phyloP scores from a whole-genome alignment of 2,329 filamentous ascomycete species.

The Diplocarpon mali region DNA sequence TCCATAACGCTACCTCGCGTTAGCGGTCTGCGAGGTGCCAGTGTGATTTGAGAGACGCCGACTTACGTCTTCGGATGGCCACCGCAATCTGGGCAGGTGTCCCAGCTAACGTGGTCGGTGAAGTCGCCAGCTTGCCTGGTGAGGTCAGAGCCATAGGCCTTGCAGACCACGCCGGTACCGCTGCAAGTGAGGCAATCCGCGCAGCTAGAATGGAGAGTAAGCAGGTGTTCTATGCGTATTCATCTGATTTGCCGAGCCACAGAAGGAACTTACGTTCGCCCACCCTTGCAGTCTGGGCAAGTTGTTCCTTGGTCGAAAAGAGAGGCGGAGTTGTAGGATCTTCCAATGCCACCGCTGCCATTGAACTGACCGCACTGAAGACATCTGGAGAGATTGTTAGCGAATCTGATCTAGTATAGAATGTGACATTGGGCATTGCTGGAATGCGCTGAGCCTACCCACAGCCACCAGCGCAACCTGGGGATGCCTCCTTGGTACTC shows the following conservation, averaged over 20 bases:
- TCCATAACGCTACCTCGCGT: not conserved
- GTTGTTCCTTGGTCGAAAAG: not conserved
- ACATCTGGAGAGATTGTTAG: too few species aligned
- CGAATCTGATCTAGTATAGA: too few species aligned
- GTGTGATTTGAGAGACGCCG: not conserved
- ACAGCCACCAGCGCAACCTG: not conserved
- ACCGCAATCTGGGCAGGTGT: constrained; percentile 1
- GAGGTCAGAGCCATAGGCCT: not conserved
- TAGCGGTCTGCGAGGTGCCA: not conserved
- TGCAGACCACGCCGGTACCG: not conserved
- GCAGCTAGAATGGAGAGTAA: not conserved
- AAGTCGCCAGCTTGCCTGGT: not conserved
- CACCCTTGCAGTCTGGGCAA: not conserved
- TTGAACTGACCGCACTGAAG: too few species aligned
- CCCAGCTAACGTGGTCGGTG: not conserved
- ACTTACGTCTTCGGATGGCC: constrained; percentile 1
- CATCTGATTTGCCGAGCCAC: not conserved
- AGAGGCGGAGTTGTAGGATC: not conserved
- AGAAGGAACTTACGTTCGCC: not conserved
- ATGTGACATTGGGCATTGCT: too few species aligned
- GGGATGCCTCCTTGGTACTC: not conserved
- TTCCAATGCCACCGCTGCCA: not conserved
- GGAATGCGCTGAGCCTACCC: too few species aligned
- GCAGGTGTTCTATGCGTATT: too few species aligned
- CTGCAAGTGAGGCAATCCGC: not conserved